Percentiles rank a stretch among this genome's conserved stretches.
Evolutionary conservation across 2,329 filamentous ascomycete species (phyloP).

Genomic region (Botrytis squamosa): DNA sequence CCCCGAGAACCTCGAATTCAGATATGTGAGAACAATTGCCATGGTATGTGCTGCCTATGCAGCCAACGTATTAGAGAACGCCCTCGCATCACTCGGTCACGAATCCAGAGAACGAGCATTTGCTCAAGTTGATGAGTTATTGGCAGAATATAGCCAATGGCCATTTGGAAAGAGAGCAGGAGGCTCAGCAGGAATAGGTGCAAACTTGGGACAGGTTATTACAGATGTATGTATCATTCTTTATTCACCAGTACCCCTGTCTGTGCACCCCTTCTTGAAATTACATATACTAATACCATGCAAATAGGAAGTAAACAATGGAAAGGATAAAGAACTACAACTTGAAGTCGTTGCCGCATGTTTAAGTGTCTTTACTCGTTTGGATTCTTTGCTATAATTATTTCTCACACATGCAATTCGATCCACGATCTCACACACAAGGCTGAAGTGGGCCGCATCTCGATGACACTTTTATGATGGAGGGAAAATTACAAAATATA

Average conservation of each 20-base stretch:
- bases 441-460: background rate
- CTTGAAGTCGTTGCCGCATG: slow-evolving; percentile 94
- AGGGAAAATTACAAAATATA: slow-evolving; percentile 8
- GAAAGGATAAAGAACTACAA: slow-evolving; percentile 92
- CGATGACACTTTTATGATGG: background rate
- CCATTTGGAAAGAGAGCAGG: slow-evolving; percentile 81
- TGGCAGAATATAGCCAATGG: slow-evolving; percentile 97
- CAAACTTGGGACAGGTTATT: slow-evolving; percentile 86
- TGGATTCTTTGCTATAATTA: slow-evolving; percentile 82
- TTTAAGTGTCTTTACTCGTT: slow-evolving; percentile 93
- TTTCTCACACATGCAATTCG: background rate
- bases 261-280: background rate
- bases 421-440: slow-evolving; percentile 1
- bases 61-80: slow-evolving; percentile 96
- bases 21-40: slow-evolving; percentile 84
- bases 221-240: slow-evolving; percentile 55
- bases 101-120: slow-evolving; percentile 93
- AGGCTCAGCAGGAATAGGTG: slow-evolving; percentile 78
- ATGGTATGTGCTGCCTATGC: slow-evolving; percentile 99
- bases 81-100: slow-evolving; percentile 88
- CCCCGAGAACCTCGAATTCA: slow-evolving; percentile 90
- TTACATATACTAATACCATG: slow-evolving; percentile 12
- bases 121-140: slow-evolving; percentile 91
- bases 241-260: slow-evolving; percentile 27
- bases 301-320: slow-evolving; percentile 70